phyloP scores from a whole-genome alignment of 1,139 yeast species.

The Yamadazyma diddensiae region DNA sequence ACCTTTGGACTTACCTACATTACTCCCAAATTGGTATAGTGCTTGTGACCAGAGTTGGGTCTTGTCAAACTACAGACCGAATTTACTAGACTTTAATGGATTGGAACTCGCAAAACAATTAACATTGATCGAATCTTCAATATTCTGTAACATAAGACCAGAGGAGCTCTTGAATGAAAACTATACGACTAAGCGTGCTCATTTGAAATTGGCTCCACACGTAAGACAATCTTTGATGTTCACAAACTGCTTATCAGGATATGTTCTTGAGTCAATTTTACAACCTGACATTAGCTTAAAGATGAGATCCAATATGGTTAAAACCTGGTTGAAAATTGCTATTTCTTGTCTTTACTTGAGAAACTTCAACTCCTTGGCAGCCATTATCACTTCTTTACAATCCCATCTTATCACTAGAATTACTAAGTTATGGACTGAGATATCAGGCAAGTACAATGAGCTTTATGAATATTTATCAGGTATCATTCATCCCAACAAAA shows the following conservation, averaged over 20 bases:
- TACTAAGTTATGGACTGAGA: constrained; percentile 59
- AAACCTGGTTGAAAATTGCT: constrained; percentile 83
- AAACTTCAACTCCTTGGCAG: constrained; percentile 85
- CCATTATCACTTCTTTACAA: constrained; percentile 81
- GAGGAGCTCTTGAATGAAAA: constrained; percentile 75
- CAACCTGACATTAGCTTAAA: constrained; percentile 49
- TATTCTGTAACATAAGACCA: constrained; percentile 65
- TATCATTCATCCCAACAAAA: constrained; percentile 79
- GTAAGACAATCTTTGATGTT: constrained; percentile 65
- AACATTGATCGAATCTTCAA: constrained; percentile 72
- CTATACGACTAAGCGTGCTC: constrained; percentile 62
- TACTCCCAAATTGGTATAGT: constrained; percentile 37
- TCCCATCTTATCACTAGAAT: constrained; percentile 76
- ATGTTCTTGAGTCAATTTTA: constrained; percentile 76
- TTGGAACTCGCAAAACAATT: constrained; percentile 82
- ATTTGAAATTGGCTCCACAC: constrained; percentile 67
- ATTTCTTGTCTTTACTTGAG: constrained; percentile 76
- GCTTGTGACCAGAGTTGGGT: constrained; percentile 48
- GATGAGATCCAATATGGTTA: constrained; percentile 57
- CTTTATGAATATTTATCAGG: constrained; percentile 66
- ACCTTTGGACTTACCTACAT: constrained; percentile 24
- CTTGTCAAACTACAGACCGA: constrained; percentile 46
- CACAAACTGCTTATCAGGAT: constrained; percentile 78
- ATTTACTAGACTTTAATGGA: constrained; percentile 69
- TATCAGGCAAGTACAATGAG: constrained; percentile 64